Base-by-base conservation (phyloP, 768 basidiomycete genomes). In the Tubosaeta brunneosetosa region DNA sequence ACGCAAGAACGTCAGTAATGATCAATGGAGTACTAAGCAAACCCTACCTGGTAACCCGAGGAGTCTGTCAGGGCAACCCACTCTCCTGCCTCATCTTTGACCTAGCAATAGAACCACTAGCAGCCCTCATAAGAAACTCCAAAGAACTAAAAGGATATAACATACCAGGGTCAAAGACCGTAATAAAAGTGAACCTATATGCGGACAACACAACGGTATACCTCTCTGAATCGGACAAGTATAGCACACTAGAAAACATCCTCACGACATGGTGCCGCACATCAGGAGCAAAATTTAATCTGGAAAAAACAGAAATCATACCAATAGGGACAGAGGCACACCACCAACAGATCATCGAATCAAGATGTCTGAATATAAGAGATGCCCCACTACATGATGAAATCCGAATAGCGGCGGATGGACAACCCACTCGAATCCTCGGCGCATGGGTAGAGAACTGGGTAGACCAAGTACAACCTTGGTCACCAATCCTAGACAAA, bases 221-320 rank as follows among this genome's bases (percentile, higher is more conserved):
- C 44, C 51, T 67, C 0, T 48, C 54, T 0, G 5, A 48, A 0
- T 9, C 27, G 0, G 72, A 73, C 44, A 32, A 55, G 5, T 67
- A 67, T 11, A 41, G 47, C 0, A 52, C 51, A 0, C 65, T 79
- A 0, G 32, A 57, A 3, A 0, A 27, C 0, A 63, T 77, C 2
- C 72, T 78, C 0, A 26, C 65, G 0, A 37, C 32, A 0, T 80
- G 78, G 78, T 80, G 57, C 10, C 11, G 0, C 0, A 52, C 52
- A 0, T 60, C 64, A 0, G 53, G 57, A 0, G 62, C 27, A 29
- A 29, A 29, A 29, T 29, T 29, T 29, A 29, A 29, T 8, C 27
- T 29, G 4, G 27, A 29, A 29, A 29, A 29, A 29, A 29, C 27
- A 8, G 27, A 29, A 29, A 8, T 29, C 27, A 29, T 29, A 4